A percentile compares a stretch with the other conserved stretches of the same genome.
These are phyloP conservation scores for Blastobotrys attinorum DNA, from an alignment of 805 yeast genomes.

Conservation along the genomic window DNA sequence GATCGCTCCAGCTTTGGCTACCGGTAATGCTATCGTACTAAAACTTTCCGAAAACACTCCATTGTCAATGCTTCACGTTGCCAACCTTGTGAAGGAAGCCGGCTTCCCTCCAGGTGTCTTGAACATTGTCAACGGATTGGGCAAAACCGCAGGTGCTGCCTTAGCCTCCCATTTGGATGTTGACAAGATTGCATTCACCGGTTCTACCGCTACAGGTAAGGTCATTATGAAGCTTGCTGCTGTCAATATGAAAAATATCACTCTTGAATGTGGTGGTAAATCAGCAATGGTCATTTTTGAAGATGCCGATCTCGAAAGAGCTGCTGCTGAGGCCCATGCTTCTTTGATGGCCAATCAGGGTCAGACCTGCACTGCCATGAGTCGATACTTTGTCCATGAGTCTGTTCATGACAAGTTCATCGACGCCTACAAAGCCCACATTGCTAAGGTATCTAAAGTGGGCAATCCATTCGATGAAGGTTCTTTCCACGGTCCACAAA, in stretches of 20 bases:
- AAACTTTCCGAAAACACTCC: constrained; percentile 76
- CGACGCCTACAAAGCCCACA: constrained; percentile 44
- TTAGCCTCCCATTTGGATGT: constrained; percentile 56
- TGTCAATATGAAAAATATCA: constrained; percentile 74
- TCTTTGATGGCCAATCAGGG: constrained; percentile 93
- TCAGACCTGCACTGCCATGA: constrained; percentile 93
- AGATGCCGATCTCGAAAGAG: constrained; percentile 73
- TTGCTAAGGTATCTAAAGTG: constrained; percentile 45
- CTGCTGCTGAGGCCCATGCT: constrained; percentile 61
- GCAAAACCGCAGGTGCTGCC: constrained; percentile 60
- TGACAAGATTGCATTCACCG: constrained; percentile 88
- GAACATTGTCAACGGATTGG: constrained; percentile 64
- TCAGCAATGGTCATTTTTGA: constrained; percentile 83
- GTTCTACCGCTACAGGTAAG: constrained; percentile 86
- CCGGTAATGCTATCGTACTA: constrained; percentile 65
- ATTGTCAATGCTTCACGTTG: constrained; percentile 55
- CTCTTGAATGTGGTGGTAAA: constrained; percentile 93
- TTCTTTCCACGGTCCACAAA: constrained; percentile 84
- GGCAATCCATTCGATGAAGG: constrained; percentile 77
- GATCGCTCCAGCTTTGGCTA: constrained; percentile 73
- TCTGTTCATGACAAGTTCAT: constrained; percentile 69
- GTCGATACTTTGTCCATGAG: constrained; percentile 83
- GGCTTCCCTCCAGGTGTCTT: constrained; percentile 75
- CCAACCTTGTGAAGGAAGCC: constrained; percentile 48
- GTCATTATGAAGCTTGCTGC: constrained; percentile 70